phyloP scores from a whole-genome alignment of 208 protist species.

The Trypanosoma brucei region DNA sequence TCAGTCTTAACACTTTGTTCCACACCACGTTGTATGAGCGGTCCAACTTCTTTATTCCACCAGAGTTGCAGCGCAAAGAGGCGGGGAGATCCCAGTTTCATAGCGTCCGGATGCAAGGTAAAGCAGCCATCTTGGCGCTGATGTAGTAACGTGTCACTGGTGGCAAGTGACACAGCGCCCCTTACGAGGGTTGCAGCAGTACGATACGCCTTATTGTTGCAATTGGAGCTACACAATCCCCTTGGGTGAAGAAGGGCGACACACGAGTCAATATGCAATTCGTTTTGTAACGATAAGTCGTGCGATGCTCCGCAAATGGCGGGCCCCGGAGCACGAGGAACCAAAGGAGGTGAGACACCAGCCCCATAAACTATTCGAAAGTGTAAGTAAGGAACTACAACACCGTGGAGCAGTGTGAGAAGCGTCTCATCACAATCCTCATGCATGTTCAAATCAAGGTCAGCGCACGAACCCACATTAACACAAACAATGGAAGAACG shows the following conservation, averaged over 20 bases:
- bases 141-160: constrained; percentile 8
- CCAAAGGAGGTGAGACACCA: too few relatives aligned
- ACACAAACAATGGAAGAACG: background rate
- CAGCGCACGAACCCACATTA: background rate
- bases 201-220: constrained; percentile 1
- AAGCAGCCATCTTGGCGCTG: constrained; percentile 9
- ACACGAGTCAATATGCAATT: background rate
- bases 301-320: too few relatives aligned
- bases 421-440: background rate
- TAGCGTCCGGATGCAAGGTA: constrained; percentile 7
- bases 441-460: too few relatives aligned
- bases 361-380: background rate
- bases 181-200: constrained; percentile 16
- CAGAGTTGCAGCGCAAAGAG: constrained; percentile 18
- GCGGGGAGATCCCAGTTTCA: background rate
- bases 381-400: background rate
- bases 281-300: too few relatives aligned
- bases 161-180: constrained; percentile 12
- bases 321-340: too few relatives aligned
- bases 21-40: background rate
- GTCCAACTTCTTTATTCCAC: constrained; percentile 14
- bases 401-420: background rate
- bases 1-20: background rate
- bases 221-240: background rate
- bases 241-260: constrained; percentile 10